phyloP scores from a whole-genome alignment of 129 eudicot species.

The Glebionis coronaria region DNA sequence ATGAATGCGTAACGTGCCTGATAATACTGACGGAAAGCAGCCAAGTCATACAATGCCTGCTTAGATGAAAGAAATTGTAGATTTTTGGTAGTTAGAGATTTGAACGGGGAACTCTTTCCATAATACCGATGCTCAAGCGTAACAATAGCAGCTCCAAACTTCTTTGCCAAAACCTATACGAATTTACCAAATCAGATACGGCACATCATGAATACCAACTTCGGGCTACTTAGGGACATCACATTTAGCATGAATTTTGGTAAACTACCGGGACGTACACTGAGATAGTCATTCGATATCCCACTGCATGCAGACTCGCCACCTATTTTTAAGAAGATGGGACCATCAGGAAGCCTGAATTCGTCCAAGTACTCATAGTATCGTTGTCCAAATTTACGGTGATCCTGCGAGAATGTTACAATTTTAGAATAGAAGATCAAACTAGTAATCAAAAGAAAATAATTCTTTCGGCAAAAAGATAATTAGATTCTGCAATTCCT shows the following conservation, averaged over 20 bases:
- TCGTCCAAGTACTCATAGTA: constrained; percentile 75
- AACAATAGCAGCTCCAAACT: constrained; percentile 97
- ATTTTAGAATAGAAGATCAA: constrained; percentile 6
- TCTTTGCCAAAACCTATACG: constrained; percentile 74
- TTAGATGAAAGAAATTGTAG: constrained; percentile 87
- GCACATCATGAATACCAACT: no score
- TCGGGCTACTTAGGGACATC: background rate
- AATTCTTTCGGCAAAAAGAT: background rate
- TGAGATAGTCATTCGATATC: constrained; percentile 72
- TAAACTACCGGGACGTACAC: constrained; percentile 43
- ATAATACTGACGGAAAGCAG: constrained; percentile 81
- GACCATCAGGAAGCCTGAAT: constrained; percentile 81
- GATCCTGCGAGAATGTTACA: constrained; percentile 55
- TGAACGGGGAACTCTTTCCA: constrained; percentile 90
- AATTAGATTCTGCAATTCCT: background rate
- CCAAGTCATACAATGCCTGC: constrained; percentile 93
- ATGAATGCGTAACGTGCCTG: constrained; percentile 57
- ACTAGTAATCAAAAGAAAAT: background rate
- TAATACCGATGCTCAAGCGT: constrained; percentile 93
- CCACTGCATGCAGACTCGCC: constrained; percentile 90
- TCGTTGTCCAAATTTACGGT: constrained; percentile 71
- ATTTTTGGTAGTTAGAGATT: constrained; percentile 68
- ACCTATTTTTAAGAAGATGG: constrained; percentile 78
- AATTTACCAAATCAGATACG: background rate
- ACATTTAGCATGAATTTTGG: constrained; percentile 12